Conservation (phyloP, 805 yeast genomes). For the Geotrichum ghanense region DNA sequence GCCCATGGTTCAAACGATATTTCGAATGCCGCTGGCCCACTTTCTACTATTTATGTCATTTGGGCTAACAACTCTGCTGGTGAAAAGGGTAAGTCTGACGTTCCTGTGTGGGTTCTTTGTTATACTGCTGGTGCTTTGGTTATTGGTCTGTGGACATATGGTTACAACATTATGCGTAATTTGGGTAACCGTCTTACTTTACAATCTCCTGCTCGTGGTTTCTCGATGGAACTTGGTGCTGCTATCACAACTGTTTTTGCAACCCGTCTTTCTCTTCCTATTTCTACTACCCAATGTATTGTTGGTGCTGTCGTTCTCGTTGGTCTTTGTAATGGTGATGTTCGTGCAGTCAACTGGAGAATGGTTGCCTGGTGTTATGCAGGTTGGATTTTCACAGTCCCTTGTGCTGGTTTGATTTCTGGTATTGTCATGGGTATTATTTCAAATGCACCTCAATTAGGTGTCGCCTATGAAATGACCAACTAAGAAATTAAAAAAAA, state of each 20-base stretch:
- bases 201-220: conserved; percentile 73
- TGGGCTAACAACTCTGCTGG: conserved; percentile 43
- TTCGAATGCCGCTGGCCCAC: conserved; percentile 68
- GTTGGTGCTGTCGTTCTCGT: conserved; percentile 70
- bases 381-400: conserved; percentile 67
- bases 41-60: conserved; percentile 49
- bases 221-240: conserved; percentile 66
- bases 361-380: conserved; percentile 59
- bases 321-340: conserved; percentile 58
- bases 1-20: conserved; percentile 79
- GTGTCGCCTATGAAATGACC: conserved; percentile 22
- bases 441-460: conserved; percentile 48
- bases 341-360: conserved; percentile 62
- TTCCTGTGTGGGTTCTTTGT: conserved; percentile 62
- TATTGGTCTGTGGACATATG: conserved; percentile 59
- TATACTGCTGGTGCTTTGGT: conserved; percentile 58
- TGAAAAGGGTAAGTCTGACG: conserved; percentile 34
- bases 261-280: conserved; percentile 58
- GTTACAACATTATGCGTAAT: conserved; percentile 57
- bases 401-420: conserved; percentile 61
- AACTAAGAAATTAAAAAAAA: too few species aligned
- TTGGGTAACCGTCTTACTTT: conserved; percentile 65
- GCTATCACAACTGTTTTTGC: conserved; percentile 69
- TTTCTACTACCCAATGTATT: conserved; percentile 70
- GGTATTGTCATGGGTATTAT: conserved; percentile 56